These are phyloP conservation scores for Gentiana macrophylla DNA, from an alignment of 257 asterid species.

Conservation along the genomic window DNA sequence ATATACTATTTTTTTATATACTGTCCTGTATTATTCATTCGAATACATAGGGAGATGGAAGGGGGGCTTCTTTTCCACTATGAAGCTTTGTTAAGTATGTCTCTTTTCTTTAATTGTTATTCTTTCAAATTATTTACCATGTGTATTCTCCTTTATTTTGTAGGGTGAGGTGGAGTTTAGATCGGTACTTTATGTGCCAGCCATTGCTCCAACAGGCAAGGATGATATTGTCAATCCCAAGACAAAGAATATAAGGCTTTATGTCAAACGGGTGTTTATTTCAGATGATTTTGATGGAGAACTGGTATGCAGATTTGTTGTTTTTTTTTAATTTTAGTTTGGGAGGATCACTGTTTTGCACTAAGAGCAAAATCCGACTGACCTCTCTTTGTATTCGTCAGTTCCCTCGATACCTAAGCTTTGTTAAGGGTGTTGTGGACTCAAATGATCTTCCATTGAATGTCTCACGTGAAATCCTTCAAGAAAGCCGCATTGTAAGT, in stretches of 20 bases:
- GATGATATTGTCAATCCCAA: constrained; percentile 78
- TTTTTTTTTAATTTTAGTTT: background rate
- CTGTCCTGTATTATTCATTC: too few relatives aligned
- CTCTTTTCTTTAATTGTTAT: too few relatives aligned
- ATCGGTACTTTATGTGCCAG: constrained; percentile 77
- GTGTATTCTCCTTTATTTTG: constrained; percentile 12
- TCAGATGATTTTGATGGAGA: constrained; percentile 99
- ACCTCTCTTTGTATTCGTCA: constrained; percentile 19
- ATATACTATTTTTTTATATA: too few relatives aligned
- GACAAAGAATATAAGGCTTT: constrained; percentile 88
- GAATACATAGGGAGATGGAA: too few relatives aligned
- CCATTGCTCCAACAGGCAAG: constrained; percentile 64
- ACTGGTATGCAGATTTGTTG: constrained; percentile 51
- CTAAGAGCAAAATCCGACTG: background rate
- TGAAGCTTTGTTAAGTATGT: too few relatives aligned
- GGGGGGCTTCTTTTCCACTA: too few relatives aligned
- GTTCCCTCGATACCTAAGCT: constrained; percentile 98
- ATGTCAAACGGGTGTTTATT: constrained; percentile 88
- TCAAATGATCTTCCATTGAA: constrained; percentile 96
- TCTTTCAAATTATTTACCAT: too few relatives aligned
- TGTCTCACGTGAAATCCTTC: constrained; percentile 96
- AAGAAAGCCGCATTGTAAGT: constrained; percentile 98
- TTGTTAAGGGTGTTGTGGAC: constrained; percentile 95
- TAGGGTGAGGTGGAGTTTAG: constrained; percentile 99
- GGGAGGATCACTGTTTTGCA: background rate